Evolutionary conservation across 2,329 filamentous ascomycete genomes (phyloP).

Genomic region (Alternaria hordeiaustralica): DNA sequence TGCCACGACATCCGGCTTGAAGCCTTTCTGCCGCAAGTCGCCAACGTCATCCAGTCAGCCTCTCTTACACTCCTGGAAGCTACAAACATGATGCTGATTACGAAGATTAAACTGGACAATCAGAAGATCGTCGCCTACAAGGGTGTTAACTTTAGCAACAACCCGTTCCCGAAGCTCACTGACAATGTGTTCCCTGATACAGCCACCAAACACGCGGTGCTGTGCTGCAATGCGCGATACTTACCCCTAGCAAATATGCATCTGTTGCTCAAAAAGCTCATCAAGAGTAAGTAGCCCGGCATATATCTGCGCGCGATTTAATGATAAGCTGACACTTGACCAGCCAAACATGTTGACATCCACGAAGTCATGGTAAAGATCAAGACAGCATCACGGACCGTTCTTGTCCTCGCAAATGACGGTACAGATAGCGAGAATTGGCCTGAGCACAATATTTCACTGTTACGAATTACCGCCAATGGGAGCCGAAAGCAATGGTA

Average conservation of each 20-base stretch:
- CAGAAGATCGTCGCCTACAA: not conserved
- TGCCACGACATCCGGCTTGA: not conserved
- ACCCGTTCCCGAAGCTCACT: not conserved
- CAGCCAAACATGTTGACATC: not conserved
- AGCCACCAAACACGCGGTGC: not conserved
- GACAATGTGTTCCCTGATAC: not conserved
- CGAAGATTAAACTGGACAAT: not conserved
- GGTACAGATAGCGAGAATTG: not conserved
- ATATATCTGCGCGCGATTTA: not conserved
- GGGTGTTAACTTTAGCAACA: not conserved
- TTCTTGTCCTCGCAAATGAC: not conserved
- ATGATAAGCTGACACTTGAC: not conserved
- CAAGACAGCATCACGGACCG: not conserved
- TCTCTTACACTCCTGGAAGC: not conserved
- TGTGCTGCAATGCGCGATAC: not conserved
- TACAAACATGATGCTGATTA: not conserved
- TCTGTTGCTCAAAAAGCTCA: not conserved
- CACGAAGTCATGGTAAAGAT: not conserved
- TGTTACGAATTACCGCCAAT: not conserved
- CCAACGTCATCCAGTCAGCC: not conserved
- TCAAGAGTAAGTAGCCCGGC: not conserved
- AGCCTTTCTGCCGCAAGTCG: not conserved
- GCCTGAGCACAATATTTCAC: not conserved
- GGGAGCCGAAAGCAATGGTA: not conserved
- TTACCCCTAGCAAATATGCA: not conserved